These are phyloP conservation scores for Phytophthora quininea DNA, from an alignment of 352 stramenopile species.

Conservation along the genomic window DNA sequence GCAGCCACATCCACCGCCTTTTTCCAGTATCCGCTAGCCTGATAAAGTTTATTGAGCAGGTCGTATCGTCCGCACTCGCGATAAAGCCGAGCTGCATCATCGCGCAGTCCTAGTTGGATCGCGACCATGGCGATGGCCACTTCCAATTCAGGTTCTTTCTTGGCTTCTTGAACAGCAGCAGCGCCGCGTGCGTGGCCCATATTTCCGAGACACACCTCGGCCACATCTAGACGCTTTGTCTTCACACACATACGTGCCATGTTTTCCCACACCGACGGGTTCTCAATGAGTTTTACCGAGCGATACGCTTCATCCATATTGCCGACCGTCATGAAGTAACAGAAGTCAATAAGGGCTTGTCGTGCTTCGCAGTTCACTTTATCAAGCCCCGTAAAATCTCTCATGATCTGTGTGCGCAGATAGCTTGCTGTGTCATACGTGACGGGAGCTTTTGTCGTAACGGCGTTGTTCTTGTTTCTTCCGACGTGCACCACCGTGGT, in stretches of 20 bases:
- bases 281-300: constrained; percentile 93
- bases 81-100: constrained; percentile 93
- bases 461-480: constrained; percentile 37
- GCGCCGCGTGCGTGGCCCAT: constrained; percentile 93
- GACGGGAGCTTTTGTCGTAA: constrained; percentile 18
- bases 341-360: constrained; percentile 94
- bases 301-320: constrained; percentile 97
- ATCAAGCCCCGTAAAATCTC: constrained; percentile 93
- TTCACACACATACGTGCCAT: constrained; percentile 97
- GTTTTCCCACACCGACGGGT: constrained; percentile 94
- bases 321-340: constrained; percentile 94
- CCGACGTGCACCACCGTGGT: constrained; percentile 46
- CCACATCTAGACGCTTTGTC: constrained; percentile 94
- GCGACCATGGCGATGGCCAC: constrained; percentile 91
- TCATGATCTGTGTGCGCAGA: constrained; percentile 87
- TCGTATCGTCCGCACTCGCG: constrained; percentile 91
- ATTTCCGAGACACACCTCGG: constrained; percentile 94
- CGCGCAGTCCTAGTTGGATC: constrained; percentile 91
- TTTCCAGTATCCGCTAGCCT: constrained; percentile 91
- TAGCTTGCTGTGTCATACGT: constrained; percentile 55
- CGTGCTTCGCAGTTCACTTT: constrained; percentile 88
- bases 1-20: constrained; percentile 89
- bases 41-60: constrained; percentile 92
- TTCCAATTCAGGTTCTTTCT: constrained; percentile 75
- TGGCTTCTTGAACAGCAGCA: constrained; percentile 84